Conservation (phyloP, 768 basidiomycete genomes). For the Leccinum ochraceum region DNA sequence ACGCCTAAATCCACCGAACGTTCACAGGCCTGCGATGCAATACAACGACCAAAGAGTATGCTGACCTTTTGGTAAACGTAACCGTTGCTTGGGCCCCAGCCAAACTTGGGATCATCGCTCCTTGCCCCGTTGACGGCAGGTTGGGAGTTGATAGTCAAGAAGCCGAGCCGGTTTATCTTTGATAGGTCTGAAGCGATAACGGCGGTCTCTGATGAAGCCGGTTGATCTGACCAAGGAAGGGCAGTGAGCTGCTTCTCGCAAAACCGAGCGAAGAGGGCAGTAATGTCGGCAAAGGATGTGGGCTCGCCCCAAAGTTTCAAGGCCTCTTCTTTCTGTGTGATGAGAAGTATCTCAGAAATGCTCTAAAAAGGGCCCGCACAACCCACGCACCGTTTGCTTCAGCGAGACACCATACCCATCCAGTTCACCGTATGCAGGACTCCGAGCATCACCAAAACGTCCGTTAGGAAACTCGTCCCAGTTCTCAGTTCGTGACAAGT, state of each 20-base stretch:
- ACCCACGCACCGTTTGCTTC: slow-evolving; percentile 72
- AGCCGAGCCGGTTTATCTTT: slow-evolving; percentile 87
- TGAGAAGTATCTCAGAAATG: slow-evolving; percentile 10
- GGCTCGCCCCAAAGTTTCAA: slow-evolving; percentile 89
- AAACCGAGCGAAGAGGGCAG: slow-evolving; percentile 79
- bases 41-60: neutral
- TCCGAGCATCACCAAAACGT: slow-evolving; percentile 95
- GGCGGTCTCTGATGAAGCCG: slow-evolving; percentile 80
- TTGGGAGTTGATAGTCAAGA: slow-evolving; percentile 96
- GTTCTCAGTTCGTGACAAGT: slow-evolving; percentile 93
- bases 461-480: slow-evolving; percentile 99
- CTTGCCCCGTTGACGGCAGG: slow-evolving; percentile 90
- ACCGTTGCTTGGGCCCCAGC: slow-evolving; percentile 94
- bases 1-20: slow-evolving; percentile 58
- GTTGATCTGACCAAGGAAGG: slow-evolving; percentile 94
- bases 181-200: slow-evolving; percentile 79
- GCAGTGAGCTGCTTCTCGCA: slow-evolving; percentile 71
- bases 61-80: slow-evolving; percentile 94
- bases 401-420: slow-evolving; percentile 95
- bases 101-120: slow-evolving; percentile 83
- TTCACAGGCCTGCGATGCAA: neutral
- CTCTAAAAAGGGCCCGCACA: neutral
- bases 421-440: slow-evolving; percentile 97
- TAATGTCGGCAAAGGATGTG: slow-evolving; percentile 60
- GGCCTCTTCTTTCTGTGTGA: slow-evolving; percentile 82